Conservation (phyloP, 768 basidiomycete genomes). For the Macrocybe gigantea region DNA sequence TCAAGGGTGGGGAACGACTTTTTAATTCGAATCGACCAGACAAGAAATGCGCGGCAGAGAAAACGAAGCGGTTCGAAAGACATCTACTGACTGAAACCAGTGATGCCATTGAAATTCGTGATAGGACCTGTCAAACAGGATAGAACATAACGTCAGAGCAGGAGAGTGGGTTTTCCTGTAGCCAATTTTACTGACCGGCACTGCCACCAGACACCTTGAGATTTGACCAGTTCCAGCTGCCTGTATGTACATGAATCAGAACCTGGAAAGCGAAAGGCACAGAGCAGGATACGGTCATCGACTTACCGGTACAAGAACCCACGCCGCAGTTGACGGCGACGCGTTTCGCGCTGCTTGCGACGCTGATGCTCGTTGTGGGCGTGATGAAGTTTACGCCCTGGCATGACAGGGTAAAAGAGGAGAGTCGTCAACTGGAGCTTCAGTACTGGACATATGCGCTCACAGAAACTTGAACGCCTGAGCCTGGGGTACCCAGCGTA, state of each 20-base stretch:
- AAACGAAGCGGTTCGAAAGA: too few relatives aligned
- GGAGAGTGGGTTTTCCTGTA: not conserved
- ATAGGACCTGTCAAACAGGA: conserved; percentile 24
- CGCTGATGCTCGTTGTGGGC: conserved; percentile 34
- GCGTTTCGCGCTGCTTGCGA: conserved; percentile 33
- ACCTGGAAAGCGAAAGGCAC: not conserved
- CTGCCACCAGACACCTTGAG: conserved; percentile 40
- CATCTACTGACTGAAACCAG: conserved; percentile 25
- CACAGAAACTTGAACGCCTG: conserved; percentile 53
- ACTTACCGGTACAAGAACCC: conserved; percentile 42
- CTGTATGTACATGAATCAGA: conserved; percentile 14
- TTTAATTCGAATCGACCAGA: too few relatives aligned
- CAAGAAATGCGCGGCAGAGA: too few relatives aligned
- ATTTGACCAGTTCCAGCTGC: conserved; percentile 45
- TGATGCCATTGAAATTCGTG: conserved; percentile 27
- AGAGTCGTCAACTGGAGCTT: too few relatives aligned
- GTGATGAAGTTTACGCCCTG: conserved; percentile 46
- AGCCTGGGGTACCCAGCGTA: conserved; percentile 47
- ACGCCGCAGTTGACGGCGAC: conserved; percentile 54
- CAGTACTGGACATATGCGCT: conserved; percentile 8
- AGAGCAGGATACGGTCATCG: not conserved
- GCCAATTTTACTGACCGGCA: conserved; percentile 18
- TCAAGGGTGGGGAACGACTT: too few relatives aligned
- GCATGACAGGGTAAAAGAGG: not conserved
- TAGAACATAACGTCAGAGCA: not conserved